Conservation (phyloP, 2,329 filamentous ascomycete genomes). For the Neodidymelliopsis sp. region DNA sequence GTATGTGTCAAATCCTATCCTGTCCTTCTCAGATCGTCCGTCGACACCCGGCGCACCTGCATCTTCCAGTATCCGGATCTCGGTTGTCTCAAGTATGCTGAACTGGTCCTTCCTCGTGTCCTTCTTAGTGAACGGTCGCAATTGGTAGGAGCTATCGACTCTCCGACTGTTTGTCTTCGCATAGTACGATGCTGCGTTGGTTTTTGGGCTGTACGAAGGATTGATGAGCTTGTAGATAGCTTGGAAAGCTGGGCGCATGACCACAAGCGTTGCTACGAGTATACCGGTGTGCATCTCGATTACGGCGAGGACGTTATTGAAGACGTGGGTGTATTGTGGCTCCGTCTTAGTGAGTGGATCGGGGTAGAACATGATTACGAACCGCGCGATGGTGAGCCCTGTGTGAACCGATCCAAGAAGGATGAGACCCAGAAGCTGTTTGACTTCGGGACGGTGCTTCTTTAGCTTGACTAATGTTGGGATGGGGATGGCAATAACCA, state of each 20-base stretch:
- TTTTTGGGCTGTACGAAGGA: neutral
- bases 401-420: conserved; percentile 17
- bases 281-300: conserved; percentile 21
- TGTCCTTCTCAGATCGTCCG: neutral
- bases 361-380: conserved; percentile 21
- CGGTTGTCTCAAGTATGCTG: conserved; percentile 20
- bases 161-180: conserved; percentile 6
- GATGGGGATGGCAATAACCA: conserved; percentile 20
- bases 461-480: conserved; percentile 17
- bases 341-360: conserved; percentile 15
- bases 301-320: conserved; percentile 15
- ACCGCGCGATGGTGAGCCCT: conserved; percentile 15
- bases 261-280: conserved; percentile 16
- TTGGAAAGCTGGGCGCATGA: conserved; percentile 18
- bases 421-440: conserved; percentile 12
- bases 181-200: conserved; percentile 2
- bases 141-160: conserved; percentile 1
- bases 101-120: conserved; percentile 5
- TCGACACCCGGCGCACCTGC: neutral
- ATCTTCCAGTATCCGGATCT: conserved; percentile 10
- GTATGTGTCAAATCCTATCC: no score
- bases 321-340: conserved; percentile 19
- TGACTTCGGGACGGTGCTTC: conserved; percentile 17
- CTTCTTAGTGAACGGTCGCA: conserved; percentile 1
- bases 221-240: conserved; percentile 3